Evolutionary conservation across 2,329 filamentous ascomycete genomes (phyloP).

Genomic region (Fusarium drepaniforme): DNA sequence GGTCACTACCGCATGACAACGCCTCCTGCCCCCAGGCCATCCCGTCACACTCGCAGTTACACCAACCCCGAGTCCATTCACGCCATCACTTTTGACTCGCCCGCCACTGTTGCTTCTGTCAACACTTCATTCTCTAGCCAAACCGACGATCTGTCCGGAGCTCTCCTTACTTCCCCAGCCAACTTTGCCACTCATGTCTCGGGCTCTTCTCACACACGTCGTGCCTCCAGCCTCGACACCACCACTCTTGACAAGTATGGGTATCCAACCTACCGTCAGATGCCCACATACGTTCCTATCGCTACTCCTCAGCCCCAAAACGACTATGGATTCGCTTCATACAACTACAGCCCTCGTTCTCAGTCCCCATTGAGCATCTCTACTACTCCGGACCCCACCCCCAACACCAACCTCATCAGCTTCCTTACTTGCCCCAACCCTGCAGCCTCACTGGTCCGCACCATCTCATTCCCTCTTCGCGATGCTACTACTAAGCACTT

Average conservation of each 20-base stretch:
- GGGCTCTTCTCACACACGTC: slow-evolving; percentile 55
- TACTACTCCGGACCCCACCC: slow-evolving; percentile 59
- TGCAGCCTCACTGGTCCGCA: slow-evolving; percentile 83
- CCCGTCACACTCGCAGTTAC: slow-evolving; percentile 68
- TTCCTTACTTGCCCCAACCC: slow-evolving; percentile 87
- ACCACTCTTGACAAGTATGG: slow-evolving; percentile 76
- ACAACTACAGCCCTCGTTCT: slow-evolving; percentile 59
- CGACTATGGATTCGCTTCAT: slow-evolving; percentile 58
- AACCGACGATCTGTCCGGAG: slow-evolving; percentile 50
- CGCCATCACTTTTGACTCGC: slow-evolving; percentile 49
- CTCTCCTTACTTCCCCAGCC: slow-evolving; percentile 76
- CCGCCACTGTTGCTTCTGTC: slow-evolving; percentile 44
- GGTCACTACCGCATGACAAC: slow-evolving; percentile 51
- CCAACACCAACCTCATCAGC: slow-evolving; percentile 77
- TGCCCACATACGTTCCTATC: slow-evolving; percentile 61
- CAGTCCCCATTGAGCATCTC: slow-evolving; percentile 58
- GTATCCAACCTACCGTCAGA: slow-evolving; percentile 86
- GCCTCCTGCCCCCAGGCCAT: slow-evolving; percentile 44
- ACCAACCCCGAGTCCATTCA: slow-evolving; percentile 71
- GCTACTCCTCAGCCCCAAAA: slow-evolving; percentile 36
- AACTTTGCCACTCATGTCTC: slow-evolving; percentile 60
- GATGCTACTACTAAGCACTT: slow-evolving; percentile 83
- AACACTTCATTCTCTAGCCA: slow-evolving; percentile 56
- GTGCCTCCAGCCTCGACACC: slow-evolving; percentile 77
- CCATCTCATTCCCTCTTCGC: slow-evolving; percentile 76